Conservation (phyloP, 371 early-diverging fungal genomes). For the Circinella umbellata region DNA sequence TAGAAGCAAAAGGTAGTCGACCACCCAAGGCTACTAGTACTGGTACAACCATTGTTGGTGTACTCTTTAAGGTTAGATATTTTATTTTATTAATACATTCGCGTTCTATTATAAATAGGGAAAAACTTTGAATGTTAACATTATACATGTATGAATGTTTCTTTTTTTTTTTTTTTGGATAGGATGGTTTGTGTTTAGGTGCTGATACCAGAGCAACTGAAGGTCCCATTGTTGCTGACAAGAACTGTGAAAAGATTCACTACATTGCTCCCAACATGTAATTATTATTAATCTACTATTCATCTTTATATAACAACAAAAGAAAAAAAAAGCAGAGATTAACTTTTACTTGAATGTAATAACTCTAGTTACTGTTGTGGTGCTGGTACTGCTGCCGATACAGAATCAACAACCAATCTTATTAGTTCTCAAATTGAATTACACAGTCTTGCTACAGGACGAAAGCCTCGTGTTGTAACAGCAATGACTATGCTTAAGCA, state of each 20-base stretch:
- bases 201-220: conserved; percentile 99
- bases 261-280: conserved; percentile 98
- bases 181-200: conserved; percentile 97
- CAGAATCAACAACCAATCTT: conserved; percentile 94
- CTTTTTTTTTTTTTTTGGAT: neutral
- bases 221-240: conserved; percentile 99
- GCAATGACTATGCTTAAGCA: conserved; percentile 98
- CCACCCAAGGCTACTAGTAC: conserved; percentile 94
- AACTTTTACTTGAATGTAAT: neutral
- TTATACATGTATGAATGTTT: neutral
- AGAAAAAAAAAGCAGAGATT: neutral
- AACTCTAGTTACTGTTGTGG: conserved; percentile 92
- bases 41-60: conserved; percentile 98
- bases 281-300: neutral
- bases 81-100: neutral
- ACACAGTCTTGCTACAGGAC: conserved; percentile 89
- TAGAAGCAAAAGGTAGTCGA: conserved; percentile 80
- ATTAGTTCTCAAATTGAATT: conserved; percentile 94
- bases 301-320: no score
- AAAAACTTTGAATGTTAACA: neutral
- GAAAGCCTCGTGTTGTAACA: conserved; percentile 89
- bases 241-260: conserved; percentile 99
- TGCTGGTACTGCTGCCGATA: conserved; percentile 99
- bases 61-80: conserved; percentile 81
- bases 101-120: neutral